A percentile compares a stretch with the other conserved stretches of the same genome.
These are phyloP conservation scores for Fraxinus floribunda DNA, from an alignment of 305 asterid species.

Conservation along the genomic window DNA sequence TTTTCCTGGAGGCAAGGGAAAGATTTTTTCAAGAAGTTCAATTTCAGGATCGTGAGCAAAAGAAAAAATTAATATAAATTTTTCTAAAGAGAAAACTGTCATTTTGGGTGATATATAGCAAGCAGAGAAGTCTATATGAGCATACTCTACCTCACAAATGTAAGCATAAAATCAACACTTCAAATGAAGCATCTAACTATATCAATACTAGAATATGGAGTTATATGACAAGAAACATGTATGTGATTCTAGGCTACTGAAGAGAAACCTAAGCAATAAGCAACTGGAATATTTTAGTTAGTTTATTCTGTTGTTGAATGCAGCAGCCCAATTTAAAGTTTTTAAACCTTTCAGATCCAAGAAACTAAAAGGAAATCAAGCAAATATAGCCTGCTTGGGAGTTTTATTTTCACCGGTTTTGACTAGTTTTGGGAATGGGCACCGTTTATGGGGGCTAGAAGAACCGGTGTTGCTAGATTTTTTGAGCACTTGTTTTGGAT, in stretches of 20 bases:
- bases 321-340: neutral
- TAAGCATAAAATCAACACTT: neutral
- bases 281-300: neutral
- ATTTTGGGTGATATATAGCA: neutral
- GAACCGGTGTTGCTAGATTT: neutral
- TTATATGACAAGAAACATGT: neutral
- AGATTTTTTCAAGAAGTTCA: neutral
- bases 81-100: neutral
- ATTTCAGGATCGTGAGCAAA: neutral
- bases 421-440: neutral
- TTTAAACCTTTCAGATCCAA: neutral
- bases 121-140: neutral
- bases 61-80: neutral
- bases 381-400: neutral
- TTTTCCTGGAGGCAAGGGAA: constrained; percentile 8
- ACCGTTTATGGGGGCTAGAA: neutral
- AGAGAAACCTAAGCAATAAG: neutral
- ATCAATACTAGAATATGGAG: neutral
- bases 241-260: neutral
- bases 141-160: neutral
- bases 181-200: neutral
- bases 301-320: neutral
- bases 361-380: neutral
- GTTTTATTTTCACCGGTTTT: neutral
- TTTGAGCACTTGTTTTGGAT: neutral